phyloP scores from a whole-genome alignment of 2,329 filamentous ascomycete genomes.

The Harringtonia lauricola region DNA sequence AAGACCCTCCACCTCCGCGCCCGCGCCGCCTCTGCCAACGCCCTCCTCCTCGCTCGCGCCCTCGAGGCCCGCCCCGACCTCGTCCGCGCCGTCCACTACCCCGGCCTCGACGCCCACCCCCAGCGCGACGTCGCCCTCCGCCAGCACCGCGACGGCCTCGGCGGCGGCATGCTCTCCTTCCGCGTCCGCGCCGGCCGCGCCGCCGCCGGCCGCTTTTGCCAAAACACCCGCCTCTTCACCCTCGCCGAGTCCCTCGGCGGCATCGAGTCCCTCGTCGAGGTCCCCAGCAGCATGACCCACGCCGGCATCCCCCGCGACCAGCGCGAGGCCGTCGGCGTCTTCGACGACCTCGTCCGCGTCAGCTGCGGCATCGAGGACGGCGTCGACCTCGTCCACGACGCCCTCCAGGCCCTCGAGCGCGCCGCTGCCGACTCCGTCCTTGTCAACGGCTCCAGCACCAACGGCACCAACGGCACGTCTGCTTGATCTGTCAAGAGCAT shows the following conservation, averaged over 20 bases:
- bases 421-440: slow-evolving; percentile 36
- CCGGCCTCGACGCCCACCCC: slow-evolving; percentile 76
- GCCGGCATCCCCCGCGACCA: slow-evolving; percentile 85
- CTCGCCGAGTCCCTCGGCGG: slow-evolving; percentile 83
- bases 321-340: slow-evolving; percentile 86
- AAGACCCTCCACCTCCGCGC: slow-evolving; percentile 95
- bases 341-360: slow-evolving; percentile 84
- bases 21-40: slow-evolving; percentile 74
- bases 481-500: no score
- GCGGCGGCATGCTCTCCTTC: slow-evolving; percentile 96
- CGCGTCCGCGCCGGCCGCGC: slow-evolving; percentile 76
- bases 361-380: slow-evolving; percentile 92
- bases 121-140: slow-evolving; percentile 75
- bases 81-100: slow-evolving; percentile 79
- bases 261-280: slow-evolving; percentile 83
- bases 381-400: slow-evolving; percentile 71
- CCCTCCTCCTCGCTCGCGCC: slow-evolving; percentile 61
- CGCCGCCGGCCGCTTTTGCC: slow-evolving; percentile 87
- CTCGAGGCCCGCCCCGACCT: slow-evolving; percentile 75
- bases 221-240: slow-evolving; percentile 79
- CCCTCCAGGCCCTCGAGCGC: slow-evolving; percentile 67
- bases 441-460: slow-evolving; percentile 10
- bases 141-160: slow-evolving; percentile 90
- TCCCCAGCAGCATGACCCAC: slow-evolving; percentile 94
- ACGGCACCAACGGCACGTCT: neutral